Evolutionary conservation across 2,329 filamentous ascomycete genomes (phyloP), one percentile per base, ranked within the genome.

Genomic region (Thyridium curvatum): DNA sequence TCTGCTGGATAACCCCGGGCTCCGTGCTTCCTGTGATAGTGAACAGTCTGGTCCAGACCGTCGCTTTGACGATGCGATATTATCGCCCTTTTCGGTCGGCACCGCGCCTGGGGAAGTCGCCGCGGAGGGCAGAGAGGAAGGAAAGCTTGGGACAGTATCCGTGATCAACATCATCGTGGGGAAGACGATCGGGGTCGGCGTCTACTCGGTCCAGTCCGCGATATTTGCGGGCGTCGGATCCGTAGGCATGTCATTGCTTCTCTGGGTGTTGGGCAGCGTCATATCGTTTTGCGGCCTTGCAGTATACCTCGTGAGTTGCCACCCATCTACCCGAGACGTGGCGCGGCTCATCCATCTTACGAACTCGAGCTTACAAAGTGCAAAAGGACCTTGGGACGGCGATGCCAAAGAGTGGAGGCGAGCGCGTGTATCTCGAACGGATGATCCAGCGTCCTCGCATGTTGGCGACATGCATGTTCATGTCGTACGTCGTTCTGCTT

Each of bases 191-290:
- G 65, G 66, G 3, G 55, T 65, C 9, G 61, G 68, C 44, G 59
- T 74, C 17, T 79, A 77, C 49, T 74, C 73, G 1, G 74, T 74
- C 1, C 74, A 74, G 1, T 69, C 69, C 2, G 71, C 72, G n/a
- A 72, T 79, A 35, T 74, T 74, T 41, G 62, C 65, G 8, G 67
- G 69, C 1, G 68, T 72, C 2, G 73, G 74, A 0, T 75, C 66
- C 8, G 73, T 77, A 4, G 74, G 74, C 3, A 65, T 74, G 33
- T 62, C 66, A 8, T 54, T 79, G 12, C 59, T 73, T 34, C 54
- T 79, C 15, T 79, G 75, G 75, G 62, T 74, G 2, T 54, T 76
- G 9, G 74, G 71, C 26, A 60, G 58, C 18, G 43, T 67, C 10
- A 64, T 71, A 30, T 65, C 65, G 1, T 63, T 64, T 38, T 65